Percentiles rank a stretch among this genome's conserved stretches.
These are phyloP conservation scores for Ordospora colligata DNA, from an alignment of 371 early-diverging fungal species.

Conservation along the genomic window DNA sequence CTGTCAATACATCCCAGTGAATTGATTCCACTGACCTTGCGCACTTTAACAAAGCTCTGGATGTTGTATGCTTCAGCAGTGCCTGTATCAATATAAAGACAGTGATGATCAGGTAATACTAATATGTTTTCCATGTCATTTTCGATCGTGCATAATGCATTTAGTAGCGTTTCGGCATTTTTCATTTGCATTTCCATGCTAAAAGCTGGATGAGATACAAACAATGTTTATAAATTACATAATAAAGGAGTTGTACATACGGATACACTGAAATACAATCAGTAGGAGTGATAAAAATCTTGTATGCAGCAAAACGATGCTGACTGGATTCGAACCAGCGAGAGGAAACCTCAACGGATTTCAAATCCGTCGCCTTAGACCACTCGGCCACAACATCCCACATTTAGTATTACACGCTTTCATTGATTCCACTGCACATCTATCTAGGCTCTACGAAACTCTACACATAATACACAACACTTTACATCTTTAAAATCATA, in stretches of 20 bases:
- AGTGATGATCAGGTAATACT: no score
- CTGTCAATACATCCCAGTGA: background rate
- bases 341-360: constrained; percentile 31
- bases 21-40: background rate
- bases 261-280: no score
- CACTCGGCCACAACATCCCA: constrained; percentile 28
- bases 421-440: background rate
- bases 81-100: no score
- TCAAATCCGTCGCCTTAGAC: constrained; percentile 37
- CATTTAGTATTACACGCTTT: background rate
- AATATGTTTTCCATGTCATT: no score
- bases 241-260: no score
- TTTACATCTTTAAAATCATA: background rate
- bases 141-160: no score
- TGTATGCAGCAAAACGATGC: constrained; percentile 15
- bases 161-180: no score
- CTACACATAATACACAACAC: no score
- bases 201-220: no score
- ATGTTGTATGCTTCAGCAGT: background rate
- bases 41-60: background rate
- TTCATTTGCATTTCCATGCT: no score
- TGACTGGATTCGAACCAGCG: constrained; percentile 38
- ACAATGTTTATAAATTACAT: no score
- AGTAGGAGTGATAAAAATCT: no score
- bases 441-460: background rate